phyloP scores from a whole-genome alignment of 345 rosid species.

The Bruguiera gymnorhiza region DNA sequence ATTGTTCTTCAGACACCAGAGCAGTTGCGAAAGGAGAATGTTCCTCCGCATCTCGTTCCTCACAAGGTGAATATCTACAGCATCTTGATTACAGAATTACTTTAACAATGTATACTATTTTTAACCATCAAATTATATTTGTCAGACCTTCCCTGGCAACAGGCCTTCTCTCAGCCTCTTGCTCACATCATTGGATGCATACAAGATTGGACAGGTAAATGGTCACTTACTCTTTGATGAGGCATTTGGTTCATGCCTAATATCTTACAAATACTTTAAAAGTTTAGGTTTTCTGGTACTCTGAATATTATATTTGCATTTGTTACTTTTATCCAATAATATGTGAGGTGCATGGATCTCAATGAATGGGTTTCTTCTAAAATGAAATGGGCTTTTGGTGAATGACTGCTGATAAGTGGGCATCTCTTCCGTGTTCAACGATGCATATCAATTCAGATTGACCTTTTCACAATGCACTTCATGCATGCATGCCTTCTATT shows the following conservation, averaged over 20 bases:
- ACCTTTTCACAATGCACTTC: not conserved
- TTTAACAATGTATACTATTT: not conserved
- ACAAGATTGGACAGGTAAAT: constrained; percentile 78
- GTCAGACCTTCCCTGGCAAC: constrained; percentile 79
- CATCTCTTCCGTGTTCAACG: not conserved
- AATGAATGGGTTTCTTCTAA: no score
- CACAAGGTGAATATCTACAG: constrained; percentile 64
- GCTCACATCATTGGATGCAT: constrained; percentile 75
- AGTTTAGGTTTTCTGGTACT: not conserved
- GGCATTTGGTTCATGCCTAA: not conserved
- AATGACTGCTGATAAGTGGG: not conserved
- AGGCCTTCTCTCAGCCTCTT: constrained; percentile 92
- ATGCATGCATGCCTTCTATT: not conserved
- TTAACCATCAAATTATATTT: constrained; percentile 19
- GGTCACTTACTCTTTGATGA: constrained; percentile 11
- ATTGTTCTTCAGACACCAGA: constrained; percentile 61
- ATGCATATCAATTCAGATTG: not conserved
- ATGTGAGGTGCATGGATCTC: no score
- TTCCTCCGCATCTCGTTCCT: constrained; percentile 68
- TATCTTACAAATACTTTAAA: not conserved
- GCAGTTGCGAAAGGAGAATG: constrained; percentile 74
- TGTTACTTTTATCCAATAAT: no score
- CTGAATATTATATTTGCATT: no score
- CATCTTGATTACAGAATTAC: constrained; percentile 8
- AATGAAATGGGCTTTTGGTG: no score